These are phyloP conservation scores for Xylogone sp. DNA, from an alignment of 2,329 filamentous ascomycete genomes.

Conservation along the genomic window DNA sequence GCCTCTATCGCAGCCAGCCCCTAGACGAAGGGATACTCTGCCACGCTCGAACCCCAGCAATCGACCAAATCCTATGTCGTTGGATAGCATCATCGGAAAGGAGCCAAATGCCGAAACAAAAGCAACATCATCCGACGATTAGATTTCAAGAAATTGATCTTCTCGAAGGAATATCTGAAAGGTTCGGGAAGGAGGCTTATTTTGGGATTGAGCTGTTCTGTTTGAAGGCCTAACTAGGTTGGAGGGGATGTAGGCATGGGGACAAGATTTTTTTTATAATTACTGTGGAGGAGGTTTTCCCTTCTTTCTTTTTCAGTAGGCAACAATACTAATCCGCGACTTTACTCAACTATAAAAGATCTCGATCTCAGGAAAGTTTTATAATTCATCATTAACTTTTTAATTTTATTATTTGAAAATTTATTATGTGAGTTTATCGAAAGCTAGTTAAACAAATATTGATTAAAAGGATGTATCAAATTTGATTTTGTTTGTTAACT, in stretches of 20 bases:
- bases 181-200: no score
- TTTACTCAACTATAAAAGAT: no score
- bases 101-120: slow-evolving; percentile 27
- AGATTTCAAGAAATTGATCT: slow-evolving; percentile 19
- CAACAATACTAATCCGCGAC: no score
- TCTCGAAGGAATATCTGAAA: background rate
- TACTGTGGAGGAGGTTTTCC: background rate
- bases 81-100: slow-evolving; percentile 28
- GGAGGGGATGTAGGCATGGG: background rate
- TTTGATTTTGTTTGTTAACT: no score
- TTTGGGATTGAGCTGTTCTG: background rate
- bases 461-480: no score
- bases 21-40: slow-evolving; percentile 25
- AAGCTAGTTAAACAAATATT: no score
- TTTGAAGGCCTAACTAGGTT: background rate
- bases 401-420: no score
- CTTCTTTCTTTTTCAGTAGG: background rate
- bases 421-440: no score
- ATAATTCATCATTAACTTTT: no score
- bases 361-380: no score
- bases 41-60: slow-evolving; percentile 24
- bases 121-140: slow-evolving; percentile 26
- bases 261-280: background rate
- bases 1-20: slow-evolving; percentile 16
- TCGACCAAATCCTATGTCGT: slow-evolving; percentile 27